Evolutionary conservation across 1,284 basidiomycete species (phyloP), one percentile per base, ranked within the genome.

Genomic region (Ustilago vetiveriae): DNA sequence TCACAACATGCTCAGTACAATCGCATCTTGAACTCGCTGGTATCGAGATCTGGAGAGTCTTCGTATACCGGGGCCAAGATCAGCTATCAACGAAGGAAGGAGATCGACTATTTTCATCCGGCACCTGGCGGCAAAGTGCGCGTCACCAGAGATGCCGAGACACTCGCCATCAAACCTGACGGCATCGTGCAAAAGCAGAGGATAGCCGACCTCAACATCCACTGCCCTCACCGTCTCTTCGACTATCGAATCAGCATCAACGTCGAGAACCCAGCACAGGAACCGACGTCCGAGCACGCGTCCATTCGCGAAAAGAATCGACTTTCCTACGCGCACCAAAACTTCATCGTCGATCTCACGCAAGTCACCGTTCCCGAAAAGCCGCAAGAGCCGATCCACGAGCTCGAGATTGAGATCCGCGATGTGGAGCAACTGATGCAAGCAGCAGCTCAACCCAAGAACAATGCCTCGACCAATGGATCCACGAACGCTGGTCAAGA

Each of bases 201-300:
- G 40, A 84, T 98, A 21, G 94, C 89, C 10, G 89, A 95, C 82
- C 83, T 98, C 76, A 92, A 98, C 82, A 86, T 98, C 30, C 90
- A 88, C 82, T 89, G 88, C 74, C 95, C 95, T 3, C 90, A 90
- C 78, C 85, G 89, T 37, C 82, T 85, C 1, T 92, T 92, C 46
- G 95, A 98, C 83, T 98, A 92, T 89, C 85, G 96, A 48, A 86
- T 98, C 19, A 94, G 91, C 75, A 90, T 97, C 22, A 97, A 88
- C 80, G 82, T 91, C 21, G 95, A 98, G 86, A 85, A 79, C 43
- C 82, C 83, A n/a, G 66, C 66, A 16, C 32, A 46, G 30, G 68
- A 82, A 74, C 81, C 46, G 62, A 81, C 58, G 17, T 74, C 83
- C 51, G 35, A 71, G 26, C 64, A 80, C 45, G 59, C 62, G 32